Conservation (phyloP, 306 rosid genomes). For the Arachis stenosperma region DNA sequence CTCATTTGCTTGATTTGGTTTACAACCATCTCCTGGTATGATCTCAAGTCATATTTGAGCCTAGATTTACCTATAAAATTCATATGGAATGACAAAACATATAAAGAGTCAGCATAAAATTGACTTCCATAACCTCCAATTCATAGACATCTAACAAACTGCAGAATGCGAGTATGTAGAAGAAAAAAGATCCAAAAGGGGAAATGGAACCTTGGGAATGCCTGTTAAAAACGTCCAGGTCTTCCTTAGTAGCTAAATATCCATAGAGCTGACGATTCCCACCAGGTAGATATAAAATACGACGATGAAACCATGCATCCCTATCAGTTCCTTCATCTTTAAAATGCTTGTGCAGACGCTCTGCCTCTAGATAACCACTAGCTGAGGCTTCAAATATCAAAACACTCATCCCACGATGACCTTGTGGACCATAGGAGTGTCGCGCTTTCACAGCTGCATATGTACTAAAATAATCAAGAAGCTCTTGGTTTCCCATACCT, state of each 20-base stretch:
- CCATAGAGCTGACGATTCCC: slow-evolving; percentile 84
- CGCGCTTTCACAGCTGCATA: slow-evolving; percentile 67
- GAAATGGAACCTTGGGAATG: slow-evolving; percentile 72
- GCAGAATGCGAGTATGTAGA: slow-evolving; percentile 9
- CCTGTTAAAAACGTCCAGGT: slow-evolving; percentile 65
- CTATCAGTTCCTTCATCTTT: slow-evolving; percentile 66
- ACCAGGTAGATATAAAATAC: slow-evolving; percentile 50
- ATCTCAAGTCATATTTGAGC: slow-evolving; percentile 72
- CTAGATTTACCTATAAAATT: slow-evolving; percentile 62
- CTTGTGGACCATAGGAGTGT: slow-evolving; percentile 89
- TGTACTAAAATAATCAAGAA: slow-evolving; percentile 62
- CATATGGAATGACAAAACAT: slow-evolving; percentile 17
- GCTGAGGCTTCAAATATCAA: slow-evolving; percentile 85
- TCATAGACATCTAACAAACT: background rate
- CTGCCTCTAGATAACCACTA: slow-evolving; percentile 80
- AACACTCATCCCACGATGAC: slow-evolving; percentile 89
- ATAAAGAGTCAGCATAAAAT: background rate
- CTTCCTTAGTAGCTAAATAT: slow-evolving; percentile 74
- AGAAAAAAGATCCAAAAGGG: slow-evolving; percentile 25
- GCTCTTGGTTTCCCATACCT: slow-evolving; percentile 91
- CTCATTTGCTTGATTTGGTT: slow-evolving; percentile 75
- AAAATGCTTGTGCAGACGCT: slow-evolving; percentile 79
- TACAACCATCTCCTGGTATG: slow-evolving; percentile 81
- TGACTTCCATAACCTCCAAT: slow-evolving; percentile 1
- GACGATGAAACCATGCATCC: slow-evolving; percentile 64